Evolutionary conservation across 2,329 filamentous ascomycete genomes (phyloP).

Genomic region (Parastagonospora nodorum): DNA sequence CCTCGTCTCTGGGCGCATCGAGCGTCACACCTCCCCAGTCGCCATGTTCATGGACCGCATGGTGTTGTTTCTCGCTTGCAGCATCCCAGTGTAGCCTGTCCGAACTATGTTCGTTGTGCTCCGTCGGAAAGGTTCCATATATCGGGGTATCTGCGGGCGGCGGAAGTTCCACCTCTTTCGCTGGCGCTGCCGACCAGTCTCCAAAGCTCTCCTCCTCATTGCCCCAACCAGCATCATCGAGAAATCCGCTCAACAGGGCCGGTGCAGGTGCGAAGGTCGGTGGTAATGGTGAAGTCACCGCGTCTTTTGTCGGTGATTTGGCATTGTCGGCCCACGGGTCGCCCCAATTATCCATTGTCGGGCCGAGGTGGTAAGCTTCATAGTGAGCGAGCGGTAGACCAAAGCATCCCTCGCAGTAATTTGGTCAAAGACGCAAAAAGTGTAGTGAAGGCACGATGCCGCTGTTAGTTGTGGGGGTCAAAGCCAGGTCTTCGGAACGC

Average conservation of each 20-base stretch:
- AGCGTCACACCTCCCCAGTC: conserved; percentile 16
- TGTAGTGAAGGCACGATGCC: not conserved
- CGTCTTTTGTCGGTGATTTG: conserved; percentile 28
- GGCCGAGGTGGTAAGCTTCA: conserved; percentile 36
- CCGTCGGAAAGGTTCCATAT: not conserved
- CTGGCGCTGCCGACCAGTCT: conserved; percentile 31
- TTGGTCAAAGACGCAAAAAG: not conserved
- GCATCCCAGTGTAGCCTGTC: conserved; percentile 9
- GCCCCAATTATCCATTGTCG: conserved; percentile 49
- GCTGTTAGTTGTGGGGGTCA: not conserved
- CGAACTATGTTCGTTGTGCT: not conserved
- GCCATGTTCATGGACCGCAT: conserved; percentile 5
- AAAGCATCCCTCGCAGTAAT: conserved; percentile 31
- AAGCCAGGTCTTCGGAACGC: conserved; percentile 12
- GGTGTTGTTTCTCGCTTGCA: not conserved
- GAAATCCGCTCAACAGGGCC: conserved; percentile 34
- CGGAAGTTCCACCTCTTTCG: conserved; percentile 3
- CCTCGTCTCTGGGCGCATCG: conserved; percentile 10
- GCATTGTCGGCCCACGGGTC: conserved; percentile 49
- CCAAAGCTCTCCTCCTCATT: conserved; percentile 36
- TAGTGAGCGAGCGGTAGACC: conserved; percentile 38
- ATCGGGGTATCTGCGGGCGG: conserved; percentile 4
- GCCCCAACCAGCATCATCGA: conserved; percentile 46
- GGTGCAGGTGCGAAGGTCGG: conserved; percentile 19
- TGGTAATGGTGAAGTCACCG: conserved; percentile 26